These are phyloP conservation scores for Apiospora malaysiana DNA, from an alignment of 2,329 filamentous ascomycete genomes.

Conservation along the genomic window DNA sequence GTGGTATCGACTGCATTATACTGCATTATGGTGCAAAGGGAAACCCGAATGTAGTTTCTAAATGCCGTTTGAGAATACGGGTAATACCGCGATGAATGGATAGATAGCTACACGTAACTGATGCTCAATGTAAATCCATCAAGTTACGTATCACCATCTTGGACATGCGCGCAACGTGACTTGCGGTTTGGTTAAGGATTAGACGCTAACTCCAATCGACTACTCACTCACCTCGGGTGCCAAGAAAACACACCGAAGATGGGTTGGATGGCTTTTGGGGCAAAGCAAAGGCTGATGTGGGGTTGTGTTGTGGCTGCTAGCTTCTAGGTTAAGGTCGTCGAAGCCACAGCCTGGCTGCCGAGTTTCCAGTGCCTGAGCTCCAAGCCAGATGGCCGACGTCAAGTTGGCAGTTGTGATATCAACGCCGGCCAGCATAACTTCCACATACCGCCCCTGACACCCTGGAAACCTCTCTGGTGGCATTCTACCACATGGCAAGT, in stretches of 20 bases:
- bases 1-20: background rate
- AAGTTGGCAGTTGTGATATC: slow-evolving; percentile 8
- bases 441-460: background rate
- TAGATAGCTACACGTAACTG: background rate
- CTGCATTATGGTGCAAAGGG: too few species aligned
- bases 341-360: slow-evolving; percentile 10
- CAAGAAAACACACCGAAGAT: slow-evolving; percentile 9
- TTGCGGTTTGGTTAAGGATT: slow-evolving; percentile 4
- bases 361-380: slow-evolving; percentile 8
- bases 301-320: slow-evolving; percentile 14
- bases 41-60: too few species aligned
- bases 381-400: slow-evolving; percentile 11
- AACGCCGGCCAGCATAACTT: slow-evolving; percentile 10
- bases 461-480: background rate
- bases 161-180: background rate
- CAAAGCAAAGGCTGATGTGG: slow-evolving; percentile 6
- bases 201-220: background rate
- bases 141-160: background rate
- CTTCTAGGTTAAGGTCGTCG: background rate
- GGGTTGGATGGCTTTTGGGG: background rate
- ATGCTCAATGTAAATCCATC: background rate
- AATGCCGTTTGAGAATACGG: too few species aligned
- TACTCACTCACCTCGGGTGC: background rate
- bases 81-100: too few species aligned
- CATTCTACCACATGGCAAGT: background rate